Percentiles rank a stretch among this genome's conserved stretches.
Conservation (phyloP, 225 moss, liverwort and hornwort species). For the Sphagnum tenellum region DNA sequence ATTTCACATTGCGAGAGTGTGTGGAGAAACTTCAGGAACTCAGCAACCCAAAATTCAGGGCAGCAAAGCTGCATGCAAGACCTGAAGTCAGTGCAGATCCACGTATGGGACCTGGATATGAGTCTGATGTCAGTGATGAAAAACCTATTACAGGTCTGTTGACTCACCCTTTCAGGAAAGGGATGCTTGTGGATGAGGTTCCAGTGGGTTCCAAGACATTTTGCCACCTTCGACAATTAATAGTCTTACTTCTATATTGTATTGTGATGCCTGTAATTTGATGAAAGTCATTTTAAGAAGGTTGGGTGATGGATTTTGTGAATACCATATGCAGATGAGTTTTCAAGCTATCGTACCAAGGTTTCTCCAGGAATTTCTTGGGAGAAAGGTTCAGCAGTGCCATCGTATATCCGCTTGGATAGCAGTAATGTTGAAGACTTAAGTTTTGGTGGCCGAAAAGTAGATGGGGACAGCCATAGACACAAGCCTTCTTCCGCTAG, state of each 20-base stretch:
- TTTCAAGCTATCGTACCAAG: slow-evolving; percentile 23
- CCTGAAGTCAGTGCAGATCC: slow-evolving; percentile 89
- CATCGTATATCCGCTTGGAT: no score
- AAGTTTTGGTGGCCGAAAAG: slow-evolving; percentile 17
- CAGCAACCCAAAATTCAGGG: slow-evolving; percentile 81
- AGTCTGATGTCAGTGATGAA: slow-evolving; percentile 70
- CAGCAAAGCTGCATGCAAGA: slow-evolving; percentile 86
- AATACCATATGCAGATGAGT: slow-evolving; percentile 8
- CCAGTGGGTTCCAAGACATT: no score
- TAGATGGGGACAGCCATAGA: slow-evolving; percentile 35
- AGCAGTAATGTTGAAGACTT: slow-evolving; percentile 11
- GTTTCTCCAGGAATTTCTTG: slow-evolving; percentile 16
- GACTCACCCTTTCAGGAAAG: no score
- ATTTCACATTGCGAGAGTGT: slow-evolving; percentile 80
- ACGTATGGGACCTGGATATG: slow-evolving; percentile 91
- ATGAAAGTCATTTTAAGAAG: no score
- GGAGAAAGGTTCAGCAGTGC: slow-evolving; percentile 24
- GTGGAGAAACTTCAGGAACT: slow-evolving; percentile 95
- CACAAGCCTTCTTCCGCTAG: slow-evolving; percentile 33
- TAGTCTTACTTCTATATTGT: no score
- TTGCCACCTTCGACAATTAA: no score
- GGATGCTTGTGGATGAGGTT: no score
- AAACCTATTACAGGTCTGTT: slow-evolving; percentile 27
- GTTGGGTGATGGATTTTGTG: no score
- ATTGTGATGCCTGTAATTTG: no score